Evolutionary conservation across 805 yeast genomes (phyloP), one percentile per base, ranked within the genome.

Genomic region (Ogataea minuta): DNA sequence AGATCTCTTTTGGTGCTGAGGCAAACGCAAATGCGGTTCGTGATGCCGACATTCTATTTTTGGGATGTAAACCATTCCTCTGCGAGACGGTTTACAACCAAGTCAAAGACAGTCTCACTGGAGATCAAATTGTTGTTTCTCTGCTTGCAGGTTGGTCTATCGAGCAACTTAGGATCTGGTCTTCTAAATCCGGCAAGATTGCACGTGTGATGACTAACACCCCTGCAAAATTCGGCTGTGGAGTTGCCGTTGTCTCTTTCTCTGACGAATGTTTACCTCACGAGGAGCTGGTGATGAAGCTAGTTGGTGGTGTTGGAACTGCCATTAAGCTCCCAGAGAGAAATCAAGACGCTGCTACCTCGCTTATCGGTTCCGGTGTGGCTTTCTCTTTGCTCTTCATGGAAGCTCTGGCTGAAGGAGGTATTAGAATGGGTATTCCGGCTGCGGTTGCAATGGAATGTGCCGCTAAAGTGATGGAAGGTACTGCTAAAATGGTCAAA

Each of bases 121-220:
- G 50, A 8, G 38, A 49, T 9, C 56, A 58, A 34, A 35, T 59
- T 30, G 59, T 91, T 19, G 81, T 91, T 41, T 86, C 96, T 4
- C 67, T 93, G 46, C 78, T 89, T 52, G 98, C 99, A 3, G 99
- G 99, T 10, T 84, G 88, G 76, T 86, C 95, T 12, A 80, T 90
- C 45, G 79, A 70, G 13, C 85, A 84, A 58, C 71, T 89, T 50
- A 46, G 59, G 13, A 54, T 60, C 1, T 74, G 77, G 29, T 68
- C 85, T 8, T 67, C 72, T 6, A 67, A 71, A 43, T 37, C 43
- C 12, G 31, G 31, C 31, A 37, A 29, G 21, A 79, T 91, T 23
- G 86, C 95, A 15, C 76, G 95, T 47, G 95, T 95, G n/a, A 90
- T 95, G 95, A 91, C 99, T 31, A 93, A 91, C 66, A 93, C 99